phyloP scores from a whole-genome alignment of 2,329 filamentous ascomycete species.

The Scytalidium sp. region DNA sequence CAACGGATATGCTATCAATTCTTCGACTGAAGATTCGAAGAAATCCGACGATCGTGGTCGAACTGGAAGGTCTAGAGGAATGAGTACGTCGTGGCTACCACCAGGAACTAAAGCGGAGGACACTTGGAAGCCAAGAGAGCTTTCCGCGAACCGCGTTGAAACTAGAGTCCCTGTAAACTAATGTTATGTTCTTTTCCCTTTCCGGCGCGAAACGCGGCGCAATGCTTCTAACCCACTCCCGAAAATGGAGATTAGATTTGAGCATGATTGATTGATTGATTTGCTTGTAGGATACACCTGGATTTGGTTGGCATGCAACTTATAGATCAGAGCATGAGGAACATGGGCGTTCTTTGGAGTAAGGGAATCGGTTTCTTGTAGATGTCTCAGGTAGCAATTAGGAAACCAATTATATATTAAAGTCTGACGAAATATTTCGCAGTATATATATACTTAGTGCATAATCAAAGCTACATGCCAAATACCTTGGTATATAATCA shows the following conservation, averaged over 20 bases:
- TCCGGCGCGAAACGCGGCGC: neutral
- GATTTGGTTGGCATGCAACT: neutral
- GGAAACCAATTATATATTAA: neutral
- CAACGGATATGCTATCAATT: slow-evolving; percentile 41
- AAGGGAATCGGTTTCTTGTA: neutral
- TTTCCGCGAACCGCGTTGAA: neutral
- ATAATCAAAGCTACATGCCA: neutral
- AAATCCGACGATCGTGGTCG: slow-evolving; percentile 48
- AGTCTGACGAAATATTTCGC: neutral
- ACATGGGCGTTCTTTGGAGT: neutral
- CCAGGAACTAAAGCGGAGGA: slow-evolving; percentile 83
- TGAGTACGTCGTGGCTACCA: slow-evolving; percentile 63
- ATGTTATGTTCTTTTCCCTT: neutral
- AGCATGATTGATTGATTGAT: neutral
- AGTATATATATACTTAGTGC: neutral
- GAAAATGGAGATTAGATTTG: neutral
- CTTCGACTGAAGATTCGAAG: slow-evolving; percentile 26
- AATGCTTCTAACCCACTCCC: too few species aligned
- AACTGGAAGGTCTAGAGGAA: slow-evolving; percentile 37
- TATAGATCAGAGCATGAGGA: neutral
- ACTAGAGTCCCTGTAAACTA: neutral
- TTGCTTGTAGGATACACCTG: neutral
- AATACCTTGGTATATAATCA: too few species aligned
- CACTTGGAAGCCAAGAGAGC: slow-evolving; percentile 59
- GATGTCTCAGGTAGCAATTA: neutral